Conservation (phyloP, 2,329 filamentous ascomycete species). For the Huntiella decipiens region DNA sequence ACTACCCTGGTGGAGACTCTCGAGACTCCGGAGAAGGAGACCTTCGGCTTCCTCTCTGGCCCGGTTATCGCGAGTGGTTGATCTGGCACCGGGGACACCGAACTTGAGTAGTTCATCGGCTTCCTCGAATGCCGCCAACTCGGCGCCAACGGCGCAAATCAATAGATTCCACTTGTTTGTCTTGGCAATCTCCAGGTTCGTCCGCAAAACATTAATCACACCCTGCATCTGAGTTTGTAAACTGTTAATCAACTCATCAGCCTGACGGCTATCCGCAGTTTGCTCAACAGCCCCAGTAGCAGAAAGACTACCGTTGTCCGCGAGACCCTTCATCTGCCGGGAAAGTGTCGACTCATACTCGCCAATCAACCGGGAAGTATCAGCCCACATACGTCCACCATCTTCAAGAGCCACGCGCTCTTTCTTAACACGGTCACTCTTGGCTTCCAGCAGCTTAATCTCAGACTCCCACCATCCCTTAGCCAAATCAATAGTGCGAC, state of each 20-base stretch:
- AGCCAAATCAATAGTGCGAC: constrained; percentile 52
- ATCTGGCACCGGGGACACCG: constrained; percentile 17
- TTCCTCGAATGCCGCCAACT: constrained; percentile 46
- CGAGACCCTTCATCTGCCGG: constrained; percentile 28
- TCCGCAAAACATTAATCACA: constrained; percentile 36
- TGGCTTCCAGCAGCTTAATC: constrained; percentile 32
- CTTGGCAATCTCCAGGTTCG: constrained; percentile 35
- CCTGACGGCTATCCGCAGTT: constrained; percentile 12
- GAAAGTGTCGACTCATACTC: constrained; percentile 47
- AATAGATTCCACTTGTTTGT: constrained; percentile 52
- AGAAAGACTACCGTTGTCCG: constrained; percentile 4
- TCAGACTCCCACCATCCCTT: constrained; percentile 52
- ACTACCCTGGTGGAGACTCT: neutral
- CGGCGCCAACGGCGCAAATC: constrained; percentile 57
- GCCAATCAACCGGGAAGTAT: constrained; percentile 37
- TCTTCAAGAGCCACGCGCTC: constrained; percentile 49
- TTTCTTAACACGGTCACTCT: constrained; percentile 35
- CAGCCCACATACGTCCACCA: constrained; percentile 47
- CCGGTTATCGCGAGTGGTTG: constrained; percentile 6
- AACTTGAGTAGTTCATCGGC: constrained; percentile 35
- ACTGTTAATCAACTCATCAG: constrained; percentile 22
- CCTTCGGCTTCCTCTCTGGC: neutral
- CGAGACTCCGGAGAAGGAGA: constrained; percentile 12
- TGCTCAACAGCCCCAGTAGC: neutral
- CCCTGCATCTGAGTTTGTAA: constrained; percentile 37